Evolutionary conservation across 2,329 filamentous ascomycete species (phyloP), one percentile per base, ranked within the genome.

Genomic region (Fusarium sp.): DNA sequence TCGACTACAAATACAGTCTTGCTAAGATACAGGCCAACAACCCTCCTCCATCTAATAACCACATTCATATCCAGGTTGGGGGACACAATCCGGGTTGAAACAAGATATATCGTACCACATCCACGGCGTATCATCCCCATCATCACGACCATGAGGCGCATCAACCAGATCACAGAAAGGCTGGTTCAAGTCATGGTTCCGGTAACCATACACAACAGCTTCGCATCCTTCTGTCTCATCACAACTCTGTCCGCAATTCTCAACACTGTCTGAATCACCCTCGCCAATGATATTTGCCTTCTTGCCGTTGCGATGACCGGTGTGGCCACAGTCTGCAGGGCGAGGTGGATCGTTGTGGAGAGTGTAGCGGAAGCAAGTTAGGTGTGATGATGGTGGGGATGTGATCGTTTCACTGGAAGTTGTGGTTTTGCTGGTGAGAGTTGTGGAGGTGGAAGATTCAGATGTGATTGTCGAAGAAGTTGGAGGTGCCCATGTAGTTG

Each of bases 351-450:
- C 40, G 1, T 67, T 44, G 3, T 56, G 43, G 9, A 68, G 43
- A 14, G 62, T 66, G 21, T 69, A 68, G 19, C 65, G 65, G 24
- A 48, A 69, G 52, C 65, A 68, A 28, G 65, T 58, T 36, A 61
- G 65, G 0, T 49, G 40, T 17, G 65, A 38, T 6, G 52, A 36
- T 7, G 59, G 51, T 12, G 46, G 38, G 19, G 49, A 45, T 21
- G 62, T 34, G 8, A 38, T 44, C 19, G 46, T 68, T 1, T 38
- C 43, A 32, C 47, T 49, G 21, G 51, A 47, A 7, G 42, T 23
- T 2, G 34, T 23, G 3, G 54, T 58, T 9, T 34, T 57, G n/a
- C 46, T 65, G 23, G 48, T 46, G 17, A 32, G 36, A 12, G 56
- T 45, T 8, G 51, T 62, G 4, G 20, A 48, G 14, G 56, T 59